phyloP scores from a whole-genome alignment of 306 rosid species.

The Elaeagnus macrophylla region DNA sequence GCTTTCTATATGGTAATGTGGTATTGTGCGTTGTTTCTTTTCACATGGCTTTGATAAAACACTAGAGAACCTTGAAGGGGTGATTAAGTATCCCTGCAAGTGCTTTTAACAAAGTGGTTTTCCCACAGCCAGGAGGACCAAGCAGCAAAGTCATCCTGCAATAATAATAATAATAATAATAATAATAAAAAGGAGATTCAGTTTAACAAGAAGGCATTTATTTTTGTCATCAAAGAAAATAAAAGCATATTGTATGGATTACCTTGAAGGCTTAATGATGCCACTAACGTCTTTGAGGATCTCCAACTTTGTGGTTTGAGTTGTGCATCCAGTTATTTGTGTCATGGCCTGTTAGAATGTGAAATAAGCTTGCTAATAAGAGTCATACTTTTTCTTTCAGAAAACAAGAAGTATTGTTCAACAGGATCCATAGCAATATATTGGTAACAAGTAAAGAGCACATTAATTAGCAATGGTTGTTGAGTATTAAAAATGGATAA shows the following conservation, averaged over 20 bases:
- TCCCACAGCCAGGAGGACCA: constrained; percentile 52
- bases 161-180: no score
- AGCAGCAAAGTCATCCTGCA: constrained; percentile 48
- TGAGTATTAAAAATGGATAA: neutral
- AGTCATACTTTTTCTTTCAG: neutral
- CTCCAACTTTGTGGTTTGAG: constrained; percentile 22
- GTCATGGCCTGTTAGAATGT: constrained; percentile 22
- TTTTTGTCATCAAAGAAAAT: neutral
- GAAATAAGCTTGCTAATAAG: neutral
- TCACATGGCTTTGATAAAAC: no score
- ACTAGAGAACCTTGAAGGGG: constrained; percentile 33
- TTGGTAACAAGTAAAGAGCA: no score
- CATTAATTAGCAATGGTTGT: no score
- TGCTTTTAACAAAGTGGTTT: constrained; percentile 39
- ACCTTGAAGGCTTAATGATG: constrained; percentile 48
- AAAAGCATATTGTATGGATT: neutral
- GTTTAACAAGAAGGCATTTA: no score
- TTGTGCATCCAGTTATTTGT: constrained; percentile 17
- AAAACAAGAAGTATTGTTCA: no score
- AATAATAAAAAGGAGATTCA: no score
- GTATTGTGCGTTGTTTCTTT: no score
- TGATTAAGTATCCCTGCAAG: constrained; percentile 37
- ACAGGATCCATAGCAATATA: no score
- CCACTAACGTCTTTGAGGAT: constrained; percentile 37
- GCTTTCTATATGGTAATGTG: no score